Evolutionary conservation across 106 monocot species (phyloP).

Genomic region (Allium fistulosum): DNA sequence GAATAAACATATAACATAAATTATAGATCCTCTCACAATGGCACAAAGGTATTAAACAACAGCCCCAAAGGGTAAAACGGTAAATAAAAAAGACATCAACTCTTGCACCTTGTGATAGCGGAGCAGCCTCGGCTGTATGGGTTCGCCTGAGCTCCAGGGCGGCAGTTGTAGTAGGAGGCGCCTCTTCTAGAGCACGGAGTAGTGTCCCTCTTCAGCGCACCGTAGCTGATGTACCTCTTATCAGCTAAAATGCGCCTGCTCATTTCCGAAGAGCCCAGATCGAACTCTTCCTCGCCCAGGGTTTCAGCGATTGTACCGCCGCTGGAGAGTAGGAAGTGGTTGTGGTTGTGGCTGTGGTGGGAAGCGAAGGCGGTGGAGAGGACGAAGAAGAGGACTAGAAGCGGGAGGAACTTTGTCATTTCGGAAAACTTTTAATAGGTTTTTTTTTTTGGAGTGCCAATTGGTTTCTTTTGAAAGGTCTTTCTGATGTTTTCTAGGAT

Average conservation of each 20-base stretch:
- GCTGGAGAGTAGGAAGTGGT: background rate
- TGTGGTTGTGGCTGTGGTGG: background rate
- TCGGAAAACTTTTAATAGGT: background rate
- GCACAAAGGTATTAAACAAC: too few relatives aligned
- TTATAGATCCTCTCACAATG: too few relatives aligned
- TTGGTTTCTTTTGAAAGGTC: background rate
- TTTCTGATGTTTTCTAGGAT: background rate
- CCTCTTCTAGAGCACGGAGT: slow-evolving; percentile 50
- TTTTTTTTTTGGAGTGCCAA: background rate
- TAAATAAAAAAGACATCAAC: background rate
- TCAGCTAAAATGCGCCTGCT: slow-evolving; percentile 33
- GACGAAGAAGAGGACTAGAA: slow-evolving; percentile 3
- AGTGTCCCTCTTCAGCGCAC: slow-evolving; percentile 31
- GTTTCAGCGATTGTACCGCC: slow-evolving; percentile 13
- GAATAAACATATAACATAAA: too few relatives aligned
- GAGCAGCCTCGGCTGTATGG: slow-evolving; percentile 63
- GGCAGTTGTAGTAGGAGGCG: slow-evolving; percentile 85
- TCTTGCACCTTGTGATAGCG: slow-evolving; percentile 49
- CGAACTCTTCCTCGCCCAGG: slow-evolving; percentile 19
- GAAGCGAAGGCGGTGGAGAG: background rate
- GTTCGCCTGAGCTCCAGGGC: slow-evolving; percentile 51
- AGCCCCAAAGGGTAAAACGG: too few relatives aligned
- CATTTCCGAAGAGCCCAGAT: slow-evolving; percentile 18
- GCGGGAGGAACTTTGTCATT: background rate
- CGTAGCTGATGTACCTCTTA: slow-evolving; percentile 54